Percentiles rank a stretch among this genome's conserved stretches.
phyloP scores from a whole-genome alignment of 352 stramenopile genomes.

The Globisporangium emineosum region DNA sequence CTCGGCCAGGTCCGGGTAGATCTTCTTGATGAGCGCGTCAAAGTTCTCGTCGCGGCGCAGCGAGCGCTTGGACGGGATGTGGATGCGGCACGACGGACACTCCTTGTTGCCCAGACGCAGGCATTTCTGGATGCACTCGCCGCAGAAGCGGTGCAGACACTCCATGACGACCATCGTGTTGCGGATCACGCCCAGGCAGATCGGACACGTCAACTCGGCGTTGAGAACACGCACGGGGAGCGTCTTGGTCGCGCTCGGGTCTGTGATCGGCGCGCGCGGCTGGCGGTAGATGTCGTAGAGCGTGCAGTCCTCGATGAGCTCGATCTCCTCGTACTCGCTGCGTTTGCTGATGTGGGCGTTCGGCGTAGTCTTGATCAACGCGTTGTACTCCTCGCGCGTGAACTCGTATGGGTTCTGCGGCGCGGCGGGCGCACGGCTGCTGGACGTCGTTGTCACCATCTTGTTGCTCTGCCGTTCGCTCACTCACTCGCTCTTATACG shows the following conservation, averaged over 20 bases:
- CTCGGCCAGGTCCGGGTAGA: conserved; percentile 82
- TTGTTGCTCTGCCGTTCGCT: background rate
- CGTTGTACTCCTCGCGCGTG: conserved; percentile 66
- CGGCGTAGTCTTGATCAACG: conserved; percentile 38
- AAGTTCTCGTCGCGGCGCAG: conserved; percentile 84
- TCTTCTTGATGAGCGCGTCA: conserved; percentile 80
- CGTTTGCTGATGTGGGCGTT: conserved; percentile 49
- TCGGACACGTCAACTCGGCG: conserved; percentile 82
- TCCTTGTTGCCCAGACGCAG: conserved; percentile 83
- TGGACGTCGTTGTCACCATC: background rate
- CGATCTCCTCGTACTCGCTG: conserved; percentile 86
- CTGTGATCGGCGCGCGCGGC: conserved; percentile 56
- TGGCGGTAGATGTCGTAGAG: conserved; percentile 89
- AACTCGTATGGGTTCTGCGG: conserved; percentile 66
- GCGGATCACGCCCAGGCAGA: conserved; percentile 85
- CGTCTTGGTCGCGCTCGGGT: conserved; percentile 52
- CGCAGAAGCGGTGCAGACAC: conserved; percentile 90
- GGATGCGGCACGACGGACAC: conserved; percentile 87
- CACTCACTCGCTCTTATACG: background rate
- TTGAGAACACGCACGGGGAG: conserved; percentile 70
- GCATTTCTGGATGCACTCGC: conserved; percentile 88
- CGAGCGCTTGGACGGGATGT: conserved; percentile 86
- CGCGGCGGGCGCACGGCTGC: conserved; percentile 2
- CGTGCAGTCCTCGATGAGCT: conserved; percentile 85
- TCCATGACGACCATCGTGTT: conserved; percentile 89